Evolutionary conservation across 1,139 yeast species (phyloP), one percentile per base, ranked within the genome.

Genomic region (Yamadazyma songkhlaensis): DNA sequence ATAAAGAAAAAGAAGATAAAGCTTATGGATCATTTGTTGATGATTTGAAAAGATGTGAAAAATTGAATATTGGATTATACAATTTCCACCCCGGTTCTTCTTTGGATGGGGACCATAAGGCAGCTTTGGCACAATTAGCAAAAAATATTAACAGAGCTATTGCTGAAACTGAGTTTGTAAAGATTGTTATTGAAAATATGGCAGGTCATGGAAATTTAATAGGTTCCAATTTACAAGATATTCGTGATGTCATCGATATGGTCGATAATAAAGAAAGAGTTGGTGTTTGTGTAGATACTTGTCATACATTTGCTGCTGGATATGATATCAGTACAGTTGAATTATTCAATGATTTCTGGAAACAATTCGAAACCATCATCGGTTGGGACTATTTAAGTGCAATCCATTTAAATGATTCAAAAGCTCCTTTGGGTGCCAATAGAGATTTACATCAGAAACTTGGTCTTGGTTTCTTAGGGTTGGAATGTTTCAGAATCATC

Each of bases 81-180:
- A 92, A 92, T 57, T 80, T 94, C 59, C 98, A 92, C 54, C 98
- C 99, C 0, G 98, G 99, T 0, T 87, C 97, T 1, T 78, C 89
- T 27, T 65, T 92, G 37, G 86, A 82, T 37, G 78, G 84, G 1
- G 86, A 84, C 53, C 88, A 83, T 53, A 54, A 60, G 3, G 75
- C 67, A 22, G 87, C 95, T 1, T 62, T 90, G 35, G 62, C 62
- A 36, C 76, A 79, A 39, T 67, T 92, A 46, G 97, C 97, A 0
- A 69, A 70, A 12, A 84, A 85, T 46, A 81, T 92, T 48, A 92
- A 94, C 57, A 70, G 64, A 30, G 97, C 95, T 6, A 83, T 86
- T 32, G 61, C 64, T 23, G 80, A 79, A 40, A 92, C 98, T 0
- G 51, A 62, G 5, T 83, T 80, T 54, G 97, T 92, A 25, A 88